phyloP scores from a whole-genome alignment of 768 basidiomycete species.

The Butyriboletus loyo region DNA sequence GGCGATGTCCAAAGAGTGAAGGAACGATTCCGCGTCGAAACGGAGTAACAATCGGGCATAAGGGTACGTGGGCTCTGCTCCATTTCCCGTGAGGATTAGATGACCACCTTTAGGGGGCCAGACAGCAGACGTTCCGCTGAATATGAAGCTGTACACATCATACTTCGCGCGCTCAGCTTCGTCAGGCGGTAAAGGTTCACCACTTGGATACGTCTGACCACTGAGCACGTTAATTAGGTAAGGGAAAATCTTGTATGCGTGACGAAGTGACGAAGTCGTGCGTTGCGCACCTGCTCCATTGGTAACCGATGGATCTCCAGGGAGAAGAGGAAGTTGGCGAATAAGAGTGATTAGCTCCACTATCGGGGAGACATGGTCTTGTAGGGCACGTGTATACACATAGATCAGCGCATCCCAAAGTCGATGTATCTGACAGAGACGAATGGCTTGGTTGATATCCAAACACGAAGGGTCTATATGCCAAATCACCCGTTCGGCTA shows the following conservation, averaged over 20 bases:
- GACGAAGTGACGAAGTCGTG: constrained; percentile 40
- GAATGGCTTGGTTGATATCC: constrained; percentile 91
- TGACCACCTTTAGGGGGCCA: constrained; percentile 81
- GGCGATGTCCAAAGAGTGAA: constrained; percentile 90
- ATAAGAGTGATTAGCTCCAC: constrained; percentile 82
- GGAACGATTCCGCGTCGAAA: constrained; percentile 91
- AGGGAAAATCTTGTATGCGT: constrained; percentile 90
- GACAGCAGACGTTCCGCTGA: constrained; percentile 71
- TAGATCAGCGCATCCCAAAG: constrained; percentile 95
- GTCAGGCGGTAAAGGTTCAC: constrained; percentile 60
- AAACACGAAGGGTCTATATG: constrained; percentile 89
- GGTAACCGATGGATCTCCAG: constrained; percentile 1
- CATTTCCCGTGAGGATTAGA: constrained; percentile 71
- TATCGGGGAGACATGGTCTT: constrained; percentile 86
- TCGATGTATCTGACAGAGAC: constrained; percentile 74
- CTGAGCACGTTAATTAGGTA: constrained; percentile 80
- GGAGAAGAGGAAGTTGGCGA: constrained; percentile 35
- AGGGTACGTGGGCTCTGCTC: constrained; percentile 82
- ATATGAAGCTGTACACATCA: constrained; percentile 78
- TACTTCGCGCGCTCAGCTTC: constrained; percentile 70
- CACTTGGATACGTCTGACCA: constrained; percentile 85
- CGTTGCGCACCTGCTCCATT: constrained; percentile 13
- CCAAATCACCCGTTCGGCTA: constrained; percentile 90
- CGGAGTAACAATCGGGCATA: constrained; percentile 80
- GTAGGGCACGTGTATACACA: constrained; percentile 84